These are phyloP conservation scores for Mortierella polycephala DNA, from an alignment of 371 early-diverging fungal species.

Conservation along the genomic window DNA sequence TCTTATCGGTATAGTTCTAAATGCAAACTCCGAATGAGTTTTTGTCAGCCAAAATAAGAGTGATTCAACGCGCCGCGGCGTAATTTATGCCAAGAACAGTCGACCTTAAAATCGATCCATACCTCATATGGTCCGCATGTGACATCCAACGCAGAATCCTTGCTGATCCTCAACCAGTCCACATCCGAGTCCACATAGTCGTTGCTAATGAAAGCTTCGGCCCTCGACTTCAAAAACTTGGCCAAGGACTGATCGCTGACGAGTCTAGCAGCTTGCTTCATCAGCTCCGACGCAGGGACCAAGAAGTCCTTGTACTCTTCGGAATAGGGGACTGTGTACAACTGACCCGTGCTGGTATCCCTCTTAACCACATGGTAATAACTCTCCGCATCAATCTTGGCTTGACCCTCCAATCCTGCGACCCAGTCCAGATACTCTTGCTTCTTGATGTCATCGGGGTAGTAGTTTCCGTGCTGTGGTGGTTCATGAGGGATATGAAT, in stretches of 20 bases:
- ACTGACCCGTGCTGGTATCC: constrained; percentile 36
- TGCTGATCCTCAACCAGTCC: constrained; percentile 77
- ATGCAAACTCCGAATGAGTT: no score
- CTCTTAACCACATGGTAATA: constrained; percentile 76
- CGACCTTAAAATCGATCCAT: background rate
- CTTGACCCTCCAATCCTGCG: constrained; percentile 58
- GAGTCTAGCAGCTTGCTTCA: constrained; percentile 71
- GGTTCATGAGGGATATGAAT: constrained; percentile 67
- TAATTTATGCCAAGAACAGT: background rate
- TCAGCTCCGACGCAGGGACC: constrained; percentile 64
- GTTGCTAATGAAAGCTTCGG: constrained; percentile 71
- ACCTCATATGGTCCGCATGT: constrained; percentile 85
- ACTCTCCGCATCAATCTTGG: constrained; percentile 68
- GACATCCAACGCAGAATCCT: constrained; percentile 65
- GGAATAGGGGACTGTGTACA: constrained; percentile 66
- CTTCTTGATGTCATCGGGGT: constrained; percentile 81
- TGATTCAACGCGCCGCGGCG: background rate
- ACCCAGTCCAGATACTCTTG: constrained; percentile 76
- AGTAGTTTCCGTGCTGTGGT: constrained; percentile 78
- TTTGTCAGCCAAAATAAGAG: background rate
- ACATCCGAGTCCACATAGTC: constrained; percentile 77
- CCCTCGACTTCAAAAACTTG: constrained; percentile 70
- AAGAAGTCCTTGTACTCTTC: constrained; percentile 73
- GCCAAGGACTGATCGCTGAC: constrained; percentile 68
- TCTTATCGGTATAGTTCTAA: constrained; percentile 74